Conservation (phyloP, 2,329 filamentous ascomycete species). For the Penicillium sp. region DNA sequence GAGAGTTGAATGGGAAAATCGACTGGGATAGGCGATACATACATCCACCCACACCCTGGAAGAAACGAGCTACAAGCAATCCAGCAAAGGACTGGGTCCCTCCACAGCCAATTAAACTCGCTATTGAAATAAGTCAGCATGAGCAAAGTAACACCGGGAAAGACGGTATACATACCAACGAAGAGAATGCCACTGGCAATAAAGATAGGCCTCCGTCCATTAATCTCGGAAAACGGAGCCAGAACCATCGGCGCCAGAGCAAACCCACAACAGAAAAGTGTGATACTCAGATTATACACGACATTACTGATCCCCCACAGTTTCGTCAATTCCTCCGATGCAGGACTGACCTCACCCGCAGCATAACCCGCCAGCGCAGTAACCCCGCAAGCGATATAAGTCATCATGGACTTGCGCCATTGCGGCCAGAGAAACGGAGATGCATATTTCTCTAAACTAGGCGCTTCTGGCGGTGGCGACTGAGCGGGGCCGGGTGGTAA, state of each 20-base stretch:
- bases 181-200: constrained; percentile 70
- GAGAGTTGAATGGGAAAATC: no score
- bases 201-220: constrained; percentile 82
- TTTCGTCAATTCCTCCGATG: constrained; percentile 61
- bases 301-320: constrained; percentile 65
- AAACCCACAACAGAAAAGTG: constrained; percentile 78
- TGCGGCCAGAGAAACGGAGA: constrained; percentile 73
- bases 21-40: constrained; percentile 39
- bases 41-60: constrained; percentile 73
- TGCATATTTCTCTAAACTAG: constrained; percentile 63
- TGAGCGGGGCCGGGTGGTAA: constrained; percentile 30
- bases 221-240: constrained; percentile 83
- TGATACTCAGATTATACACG: constrained; percentile 73
- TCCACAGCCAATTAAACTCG: constrained; percentile 70
- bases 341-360: constrained; percentile 75
- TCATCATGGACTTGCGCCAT: constrained; percentile 66
- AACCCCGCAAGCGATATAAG: constrained; percentile 71
- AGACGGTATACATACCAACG: constrained; percentile 42
- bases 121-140: constrained; percentile 24
- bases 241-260: constrained; percentile 81
- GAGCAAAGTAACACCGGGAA: not conserved
- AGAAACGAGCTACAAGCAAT: constrained; percentile 72
- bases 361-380: constrained; percentile 77
- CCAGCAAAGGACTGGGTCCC: constrained; percentile 67
- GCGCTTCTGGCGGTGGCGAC: constrained; percentile 54